Evolutionary conservation across 352 stramenopile species (phyloP).

Genomic region (Pythium monospermum): DNA sequence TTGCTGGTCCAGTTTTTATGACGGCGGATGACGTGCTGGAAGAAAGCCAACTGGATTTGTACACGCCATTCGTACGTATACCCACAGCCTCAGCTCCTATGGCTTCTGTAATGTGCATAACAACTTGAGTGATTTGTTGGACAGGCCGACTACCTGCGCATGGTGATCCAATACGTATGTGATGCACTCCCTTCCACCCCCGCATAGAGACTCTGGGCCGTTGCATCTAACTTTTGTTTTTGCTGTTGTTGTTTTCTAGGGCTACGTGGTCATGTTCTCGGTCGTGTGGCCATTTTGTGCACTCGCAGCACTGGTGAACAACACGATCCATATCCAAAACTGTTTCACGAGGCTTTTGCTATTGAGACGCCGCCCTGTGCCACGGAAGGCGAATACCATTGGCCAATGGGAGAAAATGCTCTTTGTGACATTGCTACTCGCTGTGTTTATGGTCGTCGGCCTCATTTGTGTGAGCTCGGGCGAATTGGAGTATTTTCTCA

Average conservation of each 20-base stretch:
- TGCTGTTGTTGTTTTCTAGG: constrained; percentile 28
- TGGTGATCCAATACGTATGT: constrained; percentile 86
- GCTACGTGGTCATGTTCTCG: constrained; percentile 88
- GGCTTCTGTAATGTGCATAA: too few species aligned
- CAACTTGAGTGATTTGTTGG: too few species aligned
- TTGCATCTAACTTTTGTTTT: too few species aligned
- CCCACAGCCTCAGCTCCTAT: too few species aligned
- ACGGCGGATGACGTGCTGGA: constrained; percentile 80
- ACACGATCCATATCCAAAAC: constrained; percentile 80
- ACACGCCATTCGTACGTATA: constrained; percentile 77
- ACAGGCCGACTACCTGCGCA: constrained; percentile 80
- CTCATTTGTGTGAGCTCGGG: constrained; percentile 83
- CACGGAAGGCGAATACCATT: constrained; percentile 80
- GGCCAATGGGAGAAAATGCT: constrained; percentile 86
- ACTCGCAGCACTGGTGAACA: constrained; percentile 72
- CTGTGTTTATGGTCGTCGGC: constrained; percentile 77
- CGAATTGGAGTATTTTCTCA: constrained; percentile 81
- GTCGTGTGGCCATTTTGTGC: constrained; percentile 85
- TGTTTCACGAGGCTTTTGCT: constrained; percentile 81
- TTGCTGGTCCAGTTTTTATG: constrained; percentile 70
- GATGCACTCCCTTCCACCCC: too few species aligned
- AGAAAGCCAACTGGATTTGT: constrained; percentile 73
- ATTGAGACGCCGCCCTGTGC: constrained; percentile 59
- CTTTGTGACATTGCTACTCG: constrained; percentile 77
- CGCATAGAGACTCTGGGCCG: too few species aligned